Evolutionary conservation across 345 rosid genomes (phyloP), one percentile per base, ranked within the genome.

Genomic region (Leavenworthia alabamica): DNA sequence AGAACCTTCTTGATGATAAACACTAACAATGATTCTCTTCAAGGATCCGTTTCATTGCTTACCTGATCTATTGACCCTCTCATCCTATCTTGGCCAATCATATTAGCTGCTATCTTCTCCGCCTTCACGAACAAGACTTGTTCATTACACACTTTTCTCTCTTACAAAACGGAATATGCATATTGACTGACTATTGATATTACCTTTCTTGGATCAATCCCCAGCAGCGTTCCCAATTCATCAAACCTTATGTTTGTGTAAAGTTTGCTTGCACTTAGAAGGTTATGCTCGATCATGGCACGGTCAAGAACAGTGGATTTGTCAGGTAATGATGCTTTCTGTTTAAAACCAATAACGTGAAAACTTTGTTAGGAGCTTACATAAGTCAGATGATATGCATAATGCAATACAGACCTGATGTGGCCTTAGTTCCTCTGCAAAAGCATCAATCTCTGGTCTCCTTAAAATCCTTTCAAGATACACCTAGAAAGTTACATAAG

Each of bases 31-130:
- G 28, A 45, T 31, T 27, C 49, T 35, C 56, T 44, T 33, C 39
- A 2, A 10, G 35, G n/a, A n/a, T n/a, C n/a, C n/a, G 27, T 16
- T 22, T 8, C 5, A 8, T 37, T 50, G 14, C 71, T 56, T 62
- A 82, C 97, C 99, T 89, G 99, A 75, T 91, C 98, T 48, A 91
- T 91, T 4, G 95, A 88, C 58, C 98, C 98, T 69, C 86, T 86
- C 98, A 91, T 93, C 77, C 91, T 82, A 65, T 93, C 99, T 73
- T 93, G 91, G 1, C 66, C 80, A 66, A 93, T 93, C 99, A 93
- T 93, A 72, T 90, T 82, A 60, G 99, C 88, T 45, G 99, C 97
- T 69, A 89, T 93, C 91, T 93, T 93, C 82, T 89, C 97, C 36
- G 99, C 97, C 97, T 88, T 79, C 17, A 67, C 49, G 16, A n/a